Evolutionary conservation across 345 rosid genomes (phyloP), one percentile per base, ranked within the genome.

Genomic region (Conringia planisiliqua): DNA sequence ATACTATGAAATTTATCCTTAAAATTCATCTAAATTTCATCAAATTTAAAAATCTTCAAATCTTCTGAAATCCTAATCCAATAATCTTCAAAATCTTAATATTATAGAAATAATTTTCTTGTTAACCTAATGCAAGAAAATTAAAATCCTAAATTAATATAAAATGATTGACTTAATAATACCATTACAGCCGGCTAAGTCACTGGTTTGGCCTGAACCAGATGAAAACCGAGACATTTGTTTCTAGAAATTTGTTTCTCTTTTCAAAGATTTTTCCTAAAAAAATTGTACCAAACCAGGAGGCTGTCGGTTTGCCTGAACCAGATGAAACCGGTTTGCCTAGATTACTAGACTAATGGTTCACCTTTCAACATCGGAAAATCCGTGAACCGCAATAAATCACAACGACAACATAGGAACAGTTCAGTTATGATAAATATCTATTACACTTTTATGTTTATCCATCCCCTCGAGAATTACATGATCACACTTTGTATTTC

Each of bases 321-420:
- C 62, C 62, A 52, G 5, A 62, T 33, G 14, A 20, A 52, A 64
- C 60, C 60, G 52, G 66, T 66, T 26, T 12, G 13, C 18, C n/a
- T 57, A 22, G 20, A 8, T 6, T 26, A 40, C 11, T 8, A 20
- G 8, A 6, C 42, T 6, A 73, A 6, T 57, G 22, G 26, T 22
- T 73, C 7, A 73, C 12, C 24, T 66, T 74, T 48, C 33, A 59
- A 48, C 33, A 61, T 35, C 29, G 14, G 14, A 61, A 44, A 70
- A 10, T 64, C 76, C 76, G 80, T 77, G 80, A 70, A 55, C 27
- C 43, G 17, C 10, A 20, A 43, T 69, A 29, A 61, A 76, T 62
- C 27, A 62, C 8, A 51, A 33, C 59, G n/a, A 42, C 24, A 65
- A 56, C 75, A 69, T 44, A 52, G 26, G 33, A 54, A 35, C 51